Percentiles rank a stretch among this genome's conserved stretches.
These are phyloP conservation scores for Silene vulgaris DNA, from an alignment of 179 eudicot species.

Conservation along the genomic window DNA sequence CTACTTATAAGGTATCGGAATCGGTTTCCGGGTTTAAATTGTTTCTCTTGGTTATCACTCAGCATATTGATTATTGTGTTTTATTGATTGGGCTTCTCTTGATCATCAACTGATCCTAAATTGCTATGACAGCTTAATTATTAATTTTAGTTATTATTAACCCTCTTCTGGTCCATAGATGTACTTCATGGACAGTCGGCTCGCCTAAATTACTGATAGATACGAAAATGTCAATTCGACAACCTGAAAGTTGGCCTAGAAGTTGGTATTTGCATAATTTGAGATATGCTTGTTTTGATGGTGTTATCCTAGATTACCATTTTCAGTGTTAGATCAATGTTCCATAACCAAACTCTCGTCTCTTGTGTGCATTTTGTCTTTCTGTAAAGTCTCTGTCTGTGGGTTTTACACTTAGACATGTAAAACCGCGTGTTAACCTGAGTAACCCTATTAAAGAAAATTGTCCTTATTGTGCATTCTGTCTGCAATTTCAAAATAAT, in stretches of 20 bases:
- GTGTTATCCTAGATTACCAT: neutral
- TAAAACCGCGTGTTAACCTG: too few species aligned
- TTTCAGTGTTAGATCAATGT: neutral
- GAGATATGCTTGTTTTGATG: neutral
- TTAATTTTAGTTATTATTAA: neutral
- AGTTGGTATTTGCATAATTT: neutral
- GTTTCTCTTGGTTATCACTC: neutral
- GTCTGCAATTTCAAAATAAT: too few species aligned
- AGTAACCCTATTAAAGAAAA: too few species aligned
- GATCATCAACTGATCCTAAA: neutral
- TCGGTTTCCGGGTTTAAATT: conserved; percentile 1
- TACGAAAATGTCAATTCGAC: neutral
- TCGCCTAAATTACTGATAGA: neutral
- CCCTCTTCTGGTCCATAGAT: neutral
- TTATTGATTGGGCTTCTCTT: conserved; percentile 1
- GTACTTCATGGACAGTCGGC: neutral
- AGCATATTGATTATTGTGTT: neutral
- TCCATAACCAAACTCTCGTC: neutral
- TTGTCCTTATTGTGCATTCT: too few species aligned
- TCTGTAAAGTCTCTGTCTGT: neutral
- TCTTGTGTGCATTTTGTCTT: neutral
- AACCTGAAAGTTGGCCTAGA: neutral
- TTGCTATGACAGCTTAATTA: neutral
- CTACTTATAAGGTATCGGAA: conserved; percentile 47
- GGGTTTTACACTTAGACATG: too few species aligned